Evolutionary conservation across 2,329 filamentous ascomycete species (phyloP).

Genomic region (Coniella vitis): DNA sequence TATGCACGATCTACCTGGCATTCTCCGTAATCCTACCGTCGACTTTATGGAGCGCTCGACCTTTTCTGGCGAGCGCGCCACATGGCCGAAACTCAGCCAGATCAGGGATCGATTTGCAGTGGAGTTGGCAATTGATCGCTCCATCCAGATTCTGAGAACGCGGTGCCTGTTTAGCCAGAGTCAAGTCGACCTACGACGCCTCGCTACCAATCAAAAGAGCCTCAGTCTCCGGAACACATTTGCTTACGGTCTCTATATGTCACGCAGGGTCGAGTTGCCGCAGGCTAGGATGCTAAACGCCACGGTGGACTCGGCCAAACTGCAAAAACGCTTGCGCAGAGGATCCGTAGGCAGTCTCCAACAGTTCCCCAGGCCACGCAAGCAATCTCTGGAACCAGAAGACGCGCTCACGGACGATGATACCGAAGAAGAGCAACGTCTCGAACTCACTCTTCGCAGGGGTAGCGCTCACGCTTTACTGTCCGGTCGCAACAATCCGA

Average conservation of each 20-base stretch:
- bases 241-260: constrained; percentile 15
- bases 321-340: constrained; percentile 30
- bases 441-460: constrained; percentile 20
- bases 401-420: constrained; percentile 30
- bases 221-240: constrained; percentile 16
- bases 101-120: constrained; percentile 85
- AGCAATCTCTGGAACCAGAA: constrained; percentile 29
- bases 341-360: constrained; percentile 45
- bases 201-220: constrained; percentile 30
- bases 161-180: constrained; percentile 63
- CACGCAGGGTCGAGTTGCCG: constrained; percentile 13
- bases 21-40: constrained; percentile 75
- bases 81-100: constrained; percentile 83
- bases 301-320: constrained; percentile 1
- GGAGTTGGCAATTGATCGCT: constrained; percentile 74
- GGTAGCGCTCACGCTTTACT: not conserved
- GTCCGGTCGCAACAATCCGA: not conserved
- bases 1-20: constrained; percentile 64
- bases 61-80: constrained; percentile 73
- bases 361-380: constrained; percentile 29
- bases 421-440: constrained; percentile 22
- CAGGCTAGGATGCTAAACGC: constrained; percentile 7
- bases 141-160: constrained; percentile 62
- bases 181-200: constrained; percentile 51
- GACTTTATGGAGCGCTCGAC: constrained; percentile 82